Evolutionary conservation across 2,329 filamentous ascomycete species (phyloP), one percentile per base, ranked within the genome.

Genomic region (Paraphaeosphaeria sporulosa): DNA sequence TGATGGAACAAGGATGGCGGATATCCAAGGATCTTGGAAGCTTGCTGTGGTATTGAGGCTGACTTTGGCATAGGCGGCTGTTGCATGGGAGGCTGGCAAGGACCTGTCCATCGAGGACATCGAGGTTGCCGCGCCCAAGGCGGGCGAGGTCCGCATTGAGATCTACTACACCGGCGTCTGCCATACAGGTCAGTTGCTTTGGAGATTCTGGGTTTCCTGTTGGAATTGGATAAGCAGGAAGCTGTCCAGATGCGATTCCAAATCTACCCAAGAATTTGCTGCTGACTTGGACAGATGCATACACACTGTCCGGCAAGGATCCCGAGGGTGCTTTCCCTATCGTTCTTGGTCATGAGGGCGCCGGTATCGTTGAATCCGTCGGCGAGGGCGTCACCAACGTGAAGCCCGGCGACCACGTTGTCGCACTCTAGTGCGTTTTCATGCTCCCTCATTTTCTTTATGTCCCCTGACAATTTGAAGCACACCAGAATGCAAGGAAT

Each of bases 111-210:
- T 98, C 70, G 95, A 99, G 83, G 92, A 96, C 70, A 85, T 99
- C 73, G 94, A 98, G 83, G 95, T 99, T 67, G 88, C 86, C 55
- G 91, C 94, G 64, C 95, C 95, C 61, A 89, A 86, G 81, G 94
- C 94, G 63, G 88, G 96, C 82, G 95, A 99, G 84, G 95, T 99
- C 76, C 92, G 95, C 73, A 97, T 99, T 77, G 84, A 98, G 85
- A 92, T 98, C 78, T 90, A 94, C 85, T 96, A 97, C 85, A 99
- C 95, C 56, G 95, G 95, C 81, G 95, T 99, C 78, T 99, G 95
- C 85, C 95, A 99, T 84, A 99, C 94, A 78, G 92, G 92, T 95
- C 82, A 43, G 74, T 68, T 40, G 6, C 17, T 30, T 12, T 25
- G n/a, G 7, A 25, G 13, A 15, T 1, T 15, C 10, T 23, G 21